Conservation (phyloP, 2,329 filamentous ascomycete species). For the Penicillium psychrosexuale region DNA sequence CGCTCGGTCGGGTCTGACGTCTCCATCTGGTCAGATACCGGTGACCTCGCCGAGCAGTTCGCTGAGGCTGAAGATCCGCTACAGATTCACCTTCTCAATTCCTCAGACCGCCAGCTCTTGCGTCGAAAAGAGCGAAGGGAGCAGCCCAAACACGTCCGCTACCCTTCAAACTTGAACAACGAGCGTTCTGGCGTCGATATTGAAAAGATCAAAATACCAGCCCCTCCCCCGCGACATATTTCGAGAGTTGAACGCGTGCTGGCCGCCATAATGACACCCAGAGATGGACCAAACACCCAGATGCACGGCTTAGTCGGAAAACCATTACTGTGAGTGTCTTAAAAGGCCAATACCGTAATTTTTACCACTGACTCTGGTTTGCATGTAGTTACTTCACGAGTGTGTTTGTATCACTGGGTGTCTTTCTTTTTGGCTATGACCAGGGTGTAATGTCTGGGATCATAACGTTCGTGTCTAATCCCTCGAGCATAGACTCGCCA, state of each 20-base stretch:
- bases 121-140: conserved; percentile 35
- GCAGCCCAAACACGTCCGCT: conserved; percentile 66
- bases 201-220: conserved; percentile 69
- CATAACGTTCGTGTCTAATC: conserved; percentile 57
- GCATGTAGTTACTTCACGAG: conserved; percentile 81
- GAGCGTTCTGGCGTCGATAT: conserved; percentile 35
- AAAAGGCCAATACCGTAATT: conserved; percentile 2
- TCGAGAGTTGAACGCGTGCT: conserved; percentile 67
- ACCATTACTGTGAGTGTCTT: conserved; percentile 72
- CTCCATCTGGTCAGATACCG: conserved; percentile 88
- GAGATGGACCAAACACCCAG: conserved; percentile 63
- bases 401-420: conserved; percentile 65
- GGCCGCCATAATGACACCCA: conserved; percentile 79
- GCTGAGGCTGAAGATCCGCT: conserved; percentile 80
- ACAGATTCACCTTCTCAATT: conserved; percentile 62
- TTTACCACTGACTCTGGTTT: conserved; percentile 23
- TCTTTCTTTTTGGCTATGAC: conserved; percentile 65
- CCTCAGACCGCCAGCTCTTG: conserved; percentile 57
- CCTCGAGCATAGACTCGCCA: neutral
- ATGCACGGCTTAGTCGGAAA: conserved; percentile 94
- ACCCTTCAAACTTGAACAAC: conserved; percentile 53
- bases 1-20: conserved; percentile 63
- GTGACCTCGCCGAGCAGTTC: conserved; percentile 89
- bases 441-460: conserved; percentile 65
- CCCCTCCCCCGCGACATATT: conserved; percentile 61